Base-by-base conservation (phyloP, 176 grass and related monocot genomes). In the Themeda triandra region DNA sequence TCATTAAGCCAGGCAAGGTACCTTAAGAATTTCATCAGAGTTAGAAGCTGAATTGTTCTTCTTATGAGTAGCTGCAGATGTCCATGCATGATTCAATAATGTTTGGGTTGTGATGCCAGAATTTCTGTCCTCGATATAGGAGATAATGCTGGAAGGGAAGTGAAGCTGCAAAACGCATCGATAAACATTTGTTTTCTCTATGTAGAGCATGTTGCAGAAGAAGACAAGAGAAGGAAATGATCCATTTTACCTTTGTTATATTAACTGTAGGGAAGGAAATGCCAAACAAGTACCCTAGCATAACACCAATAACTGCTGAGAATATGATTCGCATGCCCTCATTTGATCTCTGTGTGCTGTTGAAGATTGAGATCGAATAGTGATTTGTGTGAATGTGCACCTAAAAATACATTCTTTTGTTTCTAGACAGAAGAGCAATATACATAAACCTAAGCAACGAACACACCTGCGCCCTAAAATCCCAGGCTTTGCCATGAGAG, bases 101-200 rank as follows among this genome's bases (percentile, higher is more conserved):
- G 92, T 94, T 76, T 97, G 95, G n/a, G 88, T 97, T 87, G 90
- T 94, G 69, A 97, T 83, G 73, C 95, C 95, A 77, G 92, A 94
- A 73, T 97, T 89, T 86, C 84, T 91, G 71, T 97, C 92, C 87
- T 94, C 92, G 74, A 89, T 91, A 60, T 92, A 97, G 44, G 95
- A 94, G 59, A 97, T 87, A 73, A 94, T 94, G 80, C 88, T 91
- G 62, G 92, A 94, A 86, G 92, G 90, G 53, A 94, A 88, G 44
- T 92, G 91, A 88, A 90, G 85, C 92, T 98, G 87, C 56, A 46
- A 83, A 86, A 66, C n/a, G 65, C n/a, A 78, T 29, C 11, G 23
- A 29, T 67, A 37, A 74, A 71, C 63, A 73, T 24, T 45, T 75
- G 3, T 71, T 74, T 49, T 19, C 21, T 79, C 4, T 33, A 68